Percentiles rank a stretch among this genome's conserved stretches.
Conservation (phyloP, 116 monocot genomes). For the Phalaenopsis hybrid region DNA sequence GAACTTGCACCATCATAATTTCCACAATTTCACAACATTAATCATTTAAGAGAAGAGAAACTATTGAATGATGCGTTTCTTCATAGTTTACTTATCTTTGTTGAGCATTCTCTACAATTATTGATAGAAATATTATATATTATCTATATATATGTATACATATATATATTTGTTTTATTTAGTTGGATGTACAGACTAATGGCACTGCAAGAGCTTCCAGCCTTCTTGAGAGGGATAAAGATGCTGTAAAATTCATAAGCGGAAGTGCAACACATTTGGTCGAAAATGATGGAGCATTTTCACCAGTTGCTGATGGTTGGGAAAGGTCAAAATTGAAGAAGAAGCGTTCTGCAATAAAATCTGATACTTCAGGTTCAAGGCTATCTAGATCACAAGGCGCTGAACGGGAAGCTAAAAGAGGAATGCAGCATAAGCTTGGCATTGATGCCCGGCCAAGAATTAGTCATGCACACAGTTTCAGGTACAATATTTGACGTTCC, state of each 20-base stretch:
- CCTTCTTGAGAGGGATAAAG: conserved; percentile 38
- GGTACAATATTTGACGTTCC: conserved; percentile 15
- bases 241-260: conserved; percentile 30
- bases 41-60: background rate
- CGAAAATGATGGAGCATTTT: conserved; percentile 34
- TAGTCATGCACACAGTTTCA: conserved; percentile 32
- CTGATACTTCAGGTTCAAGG: conserved; percentile 34
- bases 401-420: conserved; percentile 49
- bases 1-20: background rate
- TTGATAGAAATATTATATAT: background rate
- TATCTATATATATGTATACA: background rate
- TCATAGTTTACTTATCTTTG: background rate
- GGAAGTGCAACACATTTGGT: conserved; percentile 20
- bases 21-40: background rate
- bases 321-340: conserved; percentile 53
- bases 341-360: conserved; percentile 52
- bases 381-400: conserved; percentile 26
- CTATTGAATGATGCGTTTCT: background rate
- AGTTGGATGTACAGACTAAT: conserved; percentile 45
- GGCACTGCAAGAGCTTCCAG: conserved; percentile 28
- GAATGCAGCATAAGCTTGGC: conserved; percentile 42
- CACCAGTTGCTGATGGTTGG: conserved; percentile 33
- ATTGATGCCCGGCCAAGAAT: conserved; percentile 34
- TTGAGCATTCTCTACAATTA: background rate
- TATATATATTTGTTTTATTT: conserved; percentile 16